Evolutionary conservation across 352 stramenopile genomes (phyloP).

Genomic region (Phytophthora podocarpi): DNA sequence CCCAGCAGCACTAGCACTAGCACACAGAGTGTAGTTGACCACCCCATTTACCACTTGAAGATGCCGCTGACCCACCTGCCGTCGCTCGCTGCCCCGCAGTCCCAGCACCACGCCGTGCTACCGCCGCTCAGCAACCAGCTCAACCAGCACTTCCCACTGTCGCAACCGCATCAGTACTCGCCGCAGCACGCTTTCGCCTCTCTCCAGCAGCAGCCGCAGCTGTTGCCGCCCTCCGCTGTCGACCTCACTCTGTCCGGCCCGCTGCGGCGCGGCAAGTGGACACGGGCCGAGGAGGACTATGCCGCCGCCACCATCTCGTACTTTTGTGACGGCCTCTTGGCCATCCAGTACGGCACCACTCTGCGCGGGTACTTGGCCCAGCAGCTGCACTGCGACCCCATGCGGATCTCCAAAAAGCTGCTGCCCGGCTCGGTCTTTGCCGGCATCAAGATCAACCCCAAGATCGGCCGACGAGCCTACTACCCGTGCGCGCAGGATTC

Average conservation of each 20-base stretch:
- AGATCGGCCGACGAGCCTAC: conserved; percentile 74
- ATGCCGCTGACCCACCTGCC: conserved; percentile 42
- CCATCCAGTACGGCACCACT: conserved; percentile 76
- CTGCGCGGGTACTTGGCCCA: conserved; percentile 74
- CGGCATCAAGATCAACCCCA: conserved; percentile 73
- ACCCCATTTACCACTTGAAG: too few relatives aligned
- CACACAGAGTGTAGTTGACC: too few relatives aligned
- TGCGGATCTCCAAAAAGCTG: conserved; percentile 85
- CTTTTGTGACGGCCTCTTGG: conserved; percentile 67
- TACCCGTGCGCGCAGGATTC: conserved; percentile 64
- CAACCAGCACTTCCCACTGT: conserved; percentile 36
- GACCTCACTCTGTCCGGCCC: conserved; percentile 41
- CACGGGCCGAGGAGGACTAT: conserved; percentile 66
- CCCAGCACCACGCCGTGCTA: conserved; percentile 26
- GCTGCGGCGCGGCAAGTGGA: conserved; percentile 77
- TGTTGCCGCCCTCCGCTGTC: neutral
- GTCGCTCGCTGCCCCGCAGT: conserved; percentile 13
- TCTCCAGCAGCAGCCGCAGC: conserved; percentile 9
- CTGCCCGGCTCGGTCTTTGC: conserved; percentile 63
- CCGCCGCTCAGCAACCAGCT: conserved; percentile 34
- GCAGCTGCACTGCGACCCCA: conserved; percentile 75
- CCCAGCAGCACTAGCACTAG: too few relatives aligned
- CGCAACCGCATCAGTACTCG: conserved; percentile 25
- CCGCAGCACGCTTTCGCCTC: conserved; percentile 12
- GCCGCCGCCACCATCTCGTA: conserved; percentile 71